phyloP scores from a whole-genome alignment of 2,329 filamentous ascomycete species.

The Sphaerulina musiva region DNA sequence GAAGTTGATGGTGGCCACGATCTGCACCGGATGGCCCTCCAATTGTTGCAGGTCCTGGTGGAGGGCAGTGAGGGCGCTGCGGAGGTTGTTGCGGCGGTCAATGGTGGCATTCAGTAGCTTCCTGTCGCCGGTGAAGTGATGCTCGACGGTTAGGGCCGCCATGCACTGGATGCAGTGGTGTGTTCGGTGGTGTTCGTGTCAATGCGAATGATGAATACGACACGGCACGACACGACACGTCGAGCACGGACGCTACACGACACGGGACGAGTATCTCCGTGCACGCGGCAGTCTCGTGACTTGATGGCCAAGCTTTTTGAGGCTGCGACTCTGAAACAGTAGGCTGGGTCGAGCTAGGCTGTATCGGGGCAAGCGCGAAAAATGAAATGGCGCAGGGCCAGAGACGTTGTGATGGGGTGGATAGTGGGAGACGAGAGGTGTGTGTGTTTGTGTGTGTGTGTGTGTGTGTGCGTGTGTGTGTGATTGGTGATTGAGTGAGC shows the following conservation, averaged over 20 bases:
- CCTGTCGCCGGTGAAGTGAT: conserved; percentile 25
- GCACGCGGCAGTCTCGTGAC: not conserved
- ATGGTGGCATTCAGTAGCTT: conserved; percentile 20
- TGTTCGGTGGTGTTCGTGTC: not conserved
- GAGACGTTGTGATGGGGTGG: too few relatives aligned
- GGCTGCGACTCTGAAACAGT: too few relatives aligned
- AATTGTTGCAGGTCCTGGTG: conserved; percentile 20
- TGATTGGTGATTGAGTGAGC: too few relatives aligned
- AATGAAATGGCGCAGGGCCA: too few relatives aligned
- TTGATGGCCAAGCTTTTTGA: not conserved
- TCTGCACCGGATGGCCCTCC: conserved; percentile 17
- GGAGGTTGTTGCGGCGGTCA: conserved; percentile 20
- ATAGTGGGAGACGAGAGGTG: not conserved
- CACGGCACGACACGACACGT: not conserved
- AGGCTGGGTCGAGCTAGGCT: too few relatives aligned
- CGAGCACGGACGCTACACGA: not conserved
- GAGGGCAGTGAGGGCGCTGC: conserved; percentile 19
- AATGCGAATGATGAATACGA: not conserved
- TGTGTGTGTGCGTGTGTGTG: too few relatives aligned
- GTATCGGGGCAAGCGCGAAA: too few relatives aligned
- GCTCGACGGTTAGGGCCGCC: conserved; percentile 15
- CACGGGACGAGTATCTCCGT: not conserved
- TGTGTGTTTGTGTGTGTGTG: too few relatives aligned
- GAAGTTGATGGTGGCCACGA: conserved; percentile 22
- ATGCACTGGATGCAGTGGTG: not conserved